Conservation (phyloP, 1,284 basidiomycete genomes). For the Neolentinus lepideus region DNA sequence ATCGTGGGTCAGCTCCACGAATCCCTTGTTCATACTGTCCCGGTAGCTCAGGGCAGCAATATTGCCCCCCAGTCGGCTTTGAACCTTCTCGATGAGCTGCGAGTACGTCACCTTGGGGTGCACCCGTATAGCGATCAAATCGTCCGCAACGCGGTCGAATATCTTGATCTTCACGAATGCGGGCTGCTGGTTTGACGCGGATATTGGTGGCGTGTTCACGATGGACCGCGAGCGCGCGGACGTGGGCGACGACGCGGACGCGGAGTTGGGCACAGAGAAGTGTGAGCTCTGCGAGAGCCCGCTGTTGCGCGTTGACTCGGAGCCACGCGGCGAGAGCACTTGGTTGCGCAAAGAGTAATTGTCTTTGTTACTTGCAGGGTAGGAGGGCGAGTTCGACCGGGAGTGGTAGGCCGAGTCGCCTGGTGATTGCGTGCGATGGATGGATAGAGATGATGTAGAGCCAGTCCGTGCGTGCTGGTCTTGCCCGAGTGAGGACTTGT, state of each 20-base stretch:
- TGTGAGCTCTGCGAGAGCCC: background rate
- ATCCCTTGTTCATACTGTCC: constrained; percentile 58
- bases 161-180: constrained; percentile 98
- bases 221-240: constrained; percentile 43
- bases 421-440: background rate
- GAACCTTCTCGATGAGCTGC: constrained; percentile 89
- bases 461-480: background rate
- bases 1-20: constrained; percentile 66
- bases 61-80: constrained; percentile 76
- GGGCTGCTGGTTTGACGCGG: constrained; percentile 66
- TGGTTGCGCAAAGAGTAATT: background rate
- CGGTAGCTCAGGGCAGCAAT: constrained; percentile 70
- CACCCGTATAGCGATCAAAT: constrained; percentile 95
- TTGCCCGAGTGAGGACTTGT: background rate
- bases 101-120: constrained; percentile 85
- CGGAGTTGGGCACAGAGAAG: background rate
- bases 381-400: constrained; percentile 1
- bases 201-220: constrained; percentile 62
- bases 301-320: background rate
- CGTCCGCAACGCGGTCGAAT: constrained; percentile 86
- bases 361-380: background rate
- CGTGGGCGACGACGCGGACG: constrained; percentile 19
- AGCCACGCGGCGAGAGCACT: background rate
- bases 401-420: constrained; percentile 2
- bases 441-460: background rate